Base-by-base conservation (phyloP, 176 grass and related monocot species). In the Aegilops bicornis region DNA sequence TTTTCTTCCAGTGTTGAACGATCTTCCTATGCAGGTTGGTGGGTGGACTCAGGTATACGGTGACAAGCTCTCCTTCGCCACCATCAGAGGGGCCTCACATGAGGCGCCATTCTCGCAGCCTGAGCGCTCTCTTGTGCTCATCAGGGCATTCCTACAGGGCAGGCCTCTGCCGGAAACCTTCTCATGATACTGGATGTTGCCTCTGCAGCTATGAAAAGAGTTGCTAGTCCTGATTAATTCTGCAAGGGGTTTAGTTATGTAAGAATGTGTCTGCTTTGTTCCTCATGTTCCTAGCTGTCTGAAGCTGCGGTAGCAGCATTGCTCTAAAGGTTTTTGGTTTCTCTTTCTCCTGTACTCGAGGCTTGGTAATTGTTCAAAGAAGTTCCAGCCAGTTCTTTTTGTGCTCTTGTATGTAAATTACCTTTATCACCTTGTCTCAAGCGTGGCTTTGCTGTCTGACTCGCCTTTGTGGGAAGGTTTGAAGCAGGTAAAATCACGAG, bases 31-130 rank as follows among this genome's bases (percentile, higher is more conserved):
- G 22, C 77, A 99, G 97, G 97, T 99, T 77, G 97, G 97, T 27
- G 97, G 97, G 37, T 99, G 97, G 97, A 96, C 92, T 65, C 97
- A 99, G 77, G 90, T 89, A 39, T 99, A 99, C 13, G 94, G 94
- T 1, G 87, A 91, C 13, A 69, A 77, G 23, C 85, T 99, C 33
- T 91, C 97, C 27, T 99, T 99, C 79, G 97, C 97, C 7, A 99
- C 97, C 31, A 92, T 99, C 58, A 90, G 97, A 71, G 97, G 97
- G 8, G 97, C 97, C 14, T 99, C 97, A 35, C 97, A 99, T 10
- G 97, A 99, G 85, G 97, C 94, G 4, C 97, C 97, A 2, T 99
- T 99, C 91, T 99, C 97, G 43, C 97, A 99, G 89, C 97, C 97
- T 0, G 88, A 90, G 35, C 84, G 97, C 35, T 99, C 97, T 61